Evolutionary conservation across 2,329 filamentous ascomycete genomes (phyloP), one percentile per base, ranked within the genome.

Genomic region (Penicillium sp.): DNA sequence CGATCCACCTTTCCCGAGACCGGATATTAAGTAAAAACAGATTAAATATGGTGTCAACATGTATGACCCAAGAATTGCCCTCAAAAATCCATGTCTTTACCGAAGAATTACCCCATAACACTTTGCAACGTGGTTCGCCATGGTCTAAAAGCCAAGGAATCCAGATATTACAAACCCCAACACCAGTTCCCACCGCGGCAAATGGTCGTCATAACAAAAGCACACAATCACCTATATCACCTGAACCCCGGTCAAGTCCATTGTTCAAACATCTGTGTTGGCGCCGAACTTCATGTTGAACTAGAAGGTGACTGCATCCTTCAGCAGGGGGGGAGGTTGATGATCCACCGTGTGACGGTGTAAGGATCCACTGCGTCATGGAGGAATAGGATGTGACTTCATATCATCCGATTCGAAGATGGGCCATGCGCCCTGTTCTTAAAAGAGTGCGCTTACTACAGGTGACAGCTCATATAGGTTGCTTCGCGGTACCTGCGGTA

Each of bases 321-420:
- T 43, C 50, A 56, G 25, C 38, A 57, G 55, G 50, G 42, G 55
- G 50, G 42, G n/a, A n/a, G 35, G n/a, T 47, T 17, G 15, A 46
- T 42, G 15, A 41, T 54, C 55, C 35, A 48, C 42, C 15, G 55
- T 57, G 55, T 48, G 43, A 57, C 55, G 21, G 41, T 19, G 35
- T 29, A 54, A 21, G 55, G 50, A 47, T 46, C 19, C 27, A 54
- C 37, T 33, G 50, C 37, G 23, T 57, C 42, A 57, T 47, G 41
- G 27, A 47, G 33, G 54, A 53, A 57, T 53, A 47, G 54, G 49
- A 53, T 53, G 48, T 13, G 27, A 57, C 41, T 47, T 47, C 42
- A 54, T 57, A 57, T 57, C 50, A 57, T 57, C 55, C 55, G 55
- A 57, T 54, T 57, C 55, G 55, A 57, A 53, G 55, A 27, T 29